phyloP scores from a whole-genome alignment of 345 rosid genomes.

The Mercurialis annua region DNA sequence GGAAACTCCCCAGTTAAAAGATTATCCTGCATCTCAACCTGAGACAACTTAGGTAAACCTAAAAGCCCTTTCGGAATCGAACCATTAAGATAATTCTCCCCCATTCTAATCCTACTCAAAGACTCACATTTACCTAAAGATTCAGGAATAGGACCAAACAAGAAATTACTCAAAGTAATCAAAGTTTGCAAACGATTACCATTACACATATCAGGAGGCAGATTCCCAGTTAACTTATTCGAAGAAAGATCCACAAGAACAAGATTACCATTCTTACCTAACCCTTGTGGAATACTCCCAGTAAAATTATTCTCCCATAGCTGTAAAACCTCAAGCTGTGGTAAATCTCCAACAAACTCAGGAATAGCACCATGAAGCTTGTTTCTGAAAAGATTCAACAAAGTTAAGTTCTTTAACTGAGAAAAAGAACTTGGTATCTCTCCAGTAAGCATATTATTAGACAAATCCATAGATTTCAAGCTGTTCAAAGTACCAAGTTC shows the following conservation, averaged over 20 bases:
- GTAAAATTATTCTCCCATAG: constrained; percentile 92
- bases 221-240: constrained; percentile 67
- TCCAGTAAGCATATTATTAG: constrained; percentile 71
- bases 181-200: constrained; percentile 66
- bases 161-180: constrained; percentile 67
- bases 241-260: constrained; percentile 67
- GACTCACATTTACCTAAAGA: constrained; percentile 69
- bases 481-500: constrained; percentile 64
- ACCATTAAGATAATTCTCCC: constrained; percentile 78
- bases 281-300: constrained; percentile 55
- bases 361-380: constrained; percentile 79
- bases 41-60: constrained; percentile 62
- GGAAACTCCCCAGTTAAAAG: constrained; percentile 63
- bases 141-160: constrained; percentile 77
- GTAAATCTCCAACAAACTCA: constrained; percentile 67
- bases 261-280: constrained; percentile 66
- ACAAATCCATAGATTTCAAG: constrained; percentile 80
- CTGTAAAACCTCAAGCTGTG: constrained; percentile 76
- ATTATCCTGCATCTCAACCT: constrained; percentile 80
- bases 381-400: constrained; percentile 77
- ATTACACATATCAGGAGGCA: constrained; percentile 67
- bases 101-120: constrained; percentile 78
- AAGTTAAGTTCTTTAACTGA: constrained; percentile 57
- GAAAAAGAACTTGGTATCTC: constrained; percentile 68
- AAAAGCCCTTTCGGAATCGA: constrained; percentile 78